Evolutionary conservation across 2,329 filamentous ascomycete genomes (phyloP).

Genomic region (Aureobasidium sp.): DNA sequence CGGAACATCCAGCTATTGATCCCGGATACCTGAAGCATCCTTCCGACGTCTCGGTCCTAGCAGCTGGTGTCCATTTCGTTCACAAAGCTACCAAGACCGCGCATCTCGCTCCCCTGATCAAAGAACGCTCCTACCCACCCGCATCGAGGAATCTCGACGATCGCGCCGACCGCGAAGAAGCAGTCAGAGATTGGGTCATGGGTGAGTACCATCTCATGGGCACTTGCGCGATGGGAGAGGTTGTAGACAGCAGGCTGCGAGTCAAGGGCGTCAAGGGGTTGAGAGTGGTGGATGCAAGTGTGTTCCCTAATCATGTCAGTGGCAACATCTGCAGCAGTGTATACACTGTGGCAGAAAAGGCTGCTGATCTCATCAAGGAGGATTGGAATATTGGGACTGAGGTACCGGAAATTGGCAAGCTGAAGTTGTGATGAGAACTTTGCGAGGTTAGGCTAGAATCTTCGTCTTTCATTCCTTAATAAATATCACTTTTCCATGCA

Average conservation of each 20-base stretch:
- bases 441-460: too few relatives aligned
- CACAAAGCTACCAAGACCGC: slow-evolving; percentile 36
- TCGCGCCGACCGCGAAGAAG: slow-evolving; percentile 20
- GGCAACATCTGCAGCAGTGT: slow-evolving; percentile 24
- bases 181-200: slow-evolving; percentile 20
- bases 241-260: slow-evolving; percentile 29
- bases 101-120: slow-evolving; percentile 34
- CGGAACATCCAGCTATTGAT: slow-evolving; percentile 16
- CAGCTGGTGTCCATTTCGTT: slow-evolving; percentile 28
- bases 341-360: slow-evolving; percentile 26
- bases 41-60: slow-evolving; percentile 19
- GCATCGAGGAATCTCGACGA: slow-evolving; percentile 19
- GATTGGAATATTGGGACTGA: slow-evolving; percentile 15
- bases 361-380: slow-evolving; percentile 26
- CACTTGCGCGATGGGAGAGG: slow-evolving; percentile 36
- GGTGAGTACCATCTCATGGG: slow-evolving; percentile 33
- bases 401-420: neutral
- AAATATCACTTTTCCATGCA: too few relatives aligned
- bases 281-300: slow-evolving; percentile 29
- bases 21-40: slow-evolving; percentile 18
- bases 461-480: too few relatives aligned
- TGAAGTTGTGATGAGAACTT: neutral
- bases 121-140: slow-evolving; percentile 26
- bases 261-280: slow-evolving; percentile 31
- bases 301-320: slow-evolving; percentile 25